phyloP scores from a whole-genome alignment of 495 filamentous ascomycete species.

The Glarea lozoyensis region DNA sequence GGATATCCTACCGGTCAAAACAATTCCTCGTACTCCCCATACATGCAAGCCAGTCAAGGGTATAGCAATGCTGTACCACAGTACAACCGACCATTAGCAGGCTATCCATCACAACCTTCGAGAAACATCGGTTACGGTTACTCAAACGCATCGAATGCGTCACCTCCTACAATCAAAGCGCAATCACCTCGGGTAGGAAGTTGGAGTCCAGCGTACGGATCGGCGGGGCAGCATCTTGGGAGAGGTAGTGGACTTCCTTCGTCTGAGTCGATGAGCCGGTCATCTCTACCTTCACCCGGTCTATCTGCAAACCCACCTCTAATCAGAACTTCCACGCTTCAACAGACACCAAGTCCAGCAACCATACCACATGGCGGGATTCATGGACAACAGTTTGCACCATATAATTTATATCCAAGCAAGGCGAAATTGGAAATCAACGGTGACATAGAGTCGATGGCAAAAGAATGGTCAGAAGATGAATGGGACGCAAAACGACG shows the following conservation, averaged over 20 bases:
- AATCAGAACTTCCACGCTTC: constrained; percentile 76
- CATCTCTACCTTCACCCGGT: constrained; percentile 20
- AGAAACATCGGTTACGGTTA: constrained; percentile 30
- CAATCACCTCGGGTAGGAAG: constrained; percentile 37
- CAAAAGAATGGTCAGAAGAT: constrained; percentile 64
- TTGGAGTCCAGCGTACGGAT: constrained; percentile 33
- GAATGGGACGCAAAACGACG: constrained; percentile 70
- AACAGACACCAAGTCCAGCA: constrained; percentile 41
- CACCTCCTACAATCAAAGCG: constrained; percentile 27
- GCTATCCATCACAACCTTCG: constrained; percentile 29
- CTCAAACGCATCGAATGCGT: constrained; percentile 33
- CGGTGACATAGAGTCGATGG: constrained; percentile 77
- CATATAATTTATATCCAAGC: constrained; percentile 73
- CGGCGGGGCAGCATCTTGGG: constrained; percentile 29
- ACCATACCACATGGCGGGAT: constrained; percentile 30
- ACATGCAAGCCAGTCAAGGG: constrained; percentile 27
- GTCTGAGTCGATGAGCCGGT: constrained; percentile 33
- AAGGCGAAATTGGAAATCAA: constrained; percentile 80
- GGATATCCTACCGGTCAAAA: constrained; percentile 22
- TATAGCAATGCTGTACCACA: constrained; percentile 25
- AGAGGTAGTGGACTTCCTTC: constrained; percentile 29
- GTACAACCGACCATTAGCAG: constrained; percentile 23
- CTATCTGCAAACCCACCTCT: constrained; percentile 51
- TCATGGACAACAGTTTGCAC: constrained; percentile 52
- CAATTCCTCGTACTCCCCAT: constrained; percentile 19